These are phyloP conservation scores for Ajuga reptans DNA, from an alignment of 305 asterid species.

Conservation along the genomic window DNA sequence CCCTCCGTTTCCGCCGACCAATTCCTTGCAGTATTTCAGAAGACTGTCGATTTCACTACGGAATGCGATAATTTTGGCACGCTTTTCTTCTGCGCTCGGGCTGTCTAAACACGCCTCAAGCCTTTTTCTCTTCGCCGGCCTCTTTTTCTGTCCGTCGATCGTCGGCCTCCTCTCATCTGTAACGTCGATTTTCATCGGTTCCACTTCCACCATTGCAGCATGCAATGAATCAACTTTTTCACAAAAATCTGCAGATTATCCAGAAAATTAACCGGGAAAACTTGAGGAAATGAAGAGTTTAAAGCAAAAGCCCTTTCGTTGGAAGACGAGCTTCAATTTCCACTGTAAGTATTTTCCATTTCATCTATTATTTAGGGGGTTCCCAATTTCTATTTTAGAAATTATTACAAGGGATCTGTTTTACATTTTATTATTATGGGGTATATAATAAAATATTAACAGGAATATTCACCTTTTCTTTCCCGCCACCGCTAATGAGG, in stretches of 20 bases:
- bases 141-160: constrained; percentile 27
- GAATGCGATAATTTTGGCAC: constrained; percentile 29
- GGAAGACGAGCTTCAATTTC: neutral
- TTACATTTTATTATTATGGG: too few species aligned
- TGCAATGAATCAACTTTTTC: constrained; percentile 1
- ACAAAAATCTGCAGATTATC: too few species aligned
- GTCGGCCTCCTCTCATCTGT: constrained; percentile 16
- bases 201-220: constrained; percentile 36
- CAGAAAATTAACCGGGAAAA: neutral
- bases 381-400: too few species aligned
- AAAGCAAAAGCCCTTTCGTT: neutral
- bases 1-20: constrained; percentile 25
- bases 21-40: constrained; percentile 33
- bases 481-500: too few species aligned
- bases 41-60: constrained; percentile 45
- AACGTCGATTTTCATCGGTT: constrained; percentile 30
- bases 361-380: too few species aligned
- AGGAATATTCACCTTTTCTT: too few species aligned
- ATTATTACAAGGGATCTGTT: too few species aligned
- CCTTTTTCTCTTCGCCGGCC: constrained; percentile 45
- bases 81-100: constrained; percentile 36
- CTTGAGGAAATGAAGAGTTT: neutral
- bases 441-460: too few species aligned
- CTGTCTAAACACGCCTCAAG: constrained; percentile 15
- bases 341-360: neutral